These are phyloP conservation scores for Teunomyces barrocoloradensis DNA, from an alignment of 805 yeast species.

Conservation along the genomic window DNA sequence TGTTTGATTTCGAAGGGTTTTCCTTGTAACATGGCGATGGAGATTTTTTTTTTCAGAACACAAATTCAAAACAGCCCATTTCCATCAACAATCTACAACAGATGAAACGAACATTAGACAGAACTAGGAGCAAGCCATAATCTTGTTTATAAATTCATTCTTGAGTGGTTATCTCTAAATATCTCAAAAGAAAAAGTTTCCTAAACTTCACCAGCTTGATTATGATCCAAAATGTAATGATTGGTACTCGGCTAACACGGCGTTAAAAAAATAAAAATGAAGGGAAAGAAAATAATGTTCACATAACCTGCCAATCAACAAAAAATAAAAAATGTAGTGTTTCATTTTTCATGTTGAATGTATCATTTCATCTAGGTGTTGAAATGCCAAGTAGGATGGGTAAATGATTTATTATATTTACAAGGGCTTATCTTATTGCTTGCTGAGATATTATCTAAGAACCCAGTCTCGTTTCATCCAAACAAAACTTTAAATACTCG, in stretches of 20 bases:
- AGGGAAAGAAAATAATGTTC: neutral
- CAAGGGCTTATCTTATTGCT: neutral
- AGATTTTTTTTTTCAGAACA: neutral
- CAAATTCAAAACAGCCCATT: neutral
- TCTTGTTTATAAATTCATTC: neutral
- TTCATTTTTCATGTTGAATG: neutral
- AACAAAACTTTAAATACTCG: neutral
- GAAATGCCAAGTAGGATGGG: neutral
- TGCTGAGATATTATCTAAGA: constrained; percentile 1
- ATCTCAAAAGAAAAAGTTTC: neutral
- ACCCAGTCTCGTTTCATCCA: neutral
- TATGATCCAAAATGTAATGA: neutral
- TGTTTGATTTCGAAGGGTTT: neutral
- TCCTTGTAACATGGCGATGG: neutral
- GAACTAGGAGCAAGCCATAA: neutral
- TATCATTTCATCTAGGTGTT: neutral
- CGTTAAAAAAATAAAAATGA: constrained; percentile 1
- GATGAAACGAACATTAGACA: neutral
- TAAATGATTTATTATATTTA: neutral
- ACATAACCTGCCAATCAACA: constrained; percentile 1
- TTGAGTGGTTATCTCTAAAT: neutral
- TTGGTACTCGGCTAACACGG: constrained; percentile 1
- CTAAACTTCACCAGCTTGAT: neutral
- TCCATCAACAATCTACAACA: neutral
- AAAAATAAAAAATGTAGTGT: neutral